phyloP scores from a whole-genome alignment of 2,329 filamentous ascomycete genomes.

The Trichoderma koningiopsis region DNA sequence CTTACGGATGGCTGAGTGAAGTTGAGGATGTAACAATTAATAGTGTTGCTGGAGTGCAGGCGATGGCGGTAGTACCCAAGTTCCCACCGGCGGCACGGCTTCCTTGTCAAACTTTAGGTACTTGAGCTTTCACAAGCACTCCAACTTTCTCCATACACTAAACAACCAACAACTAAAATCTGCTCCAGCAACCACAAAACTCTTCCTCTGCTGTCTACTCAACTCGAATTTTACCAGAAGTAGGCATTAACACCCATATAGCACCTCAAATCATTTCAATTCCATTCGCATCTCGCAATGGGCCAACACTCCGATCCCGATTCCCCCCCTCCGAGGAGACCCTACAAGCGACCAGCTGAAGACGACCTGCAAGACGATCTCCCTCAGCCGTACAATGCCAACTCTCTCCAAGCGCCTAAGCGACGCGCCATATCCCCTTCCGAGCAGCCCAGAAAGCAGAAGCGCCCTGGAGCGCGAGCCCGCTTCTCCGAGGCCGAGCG shows the following conservation, averaged over 20 bases:
- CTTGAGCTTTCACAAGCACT: not conserved
- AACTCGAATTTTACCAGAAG: not conserved
- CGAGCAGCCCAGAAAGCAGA: slow-evolving; percentile 63
- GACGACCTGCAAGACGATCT: slow-evolving; percentile 48
- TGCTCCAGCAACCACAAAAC: not conserved
- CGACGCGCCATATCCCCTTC: slow-evolving; percentile 59
- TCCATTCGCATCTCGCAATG: slow-evolving; percentile 18
- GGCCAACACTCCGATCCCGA: slow-evolving; percentile 23
- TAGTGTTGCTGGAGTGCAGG: not conserved
- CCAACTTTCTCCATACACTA: not conserved
- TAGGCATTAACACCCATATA: too few relatives aligned
- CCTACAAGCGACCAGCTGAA: slow-evolving; percentile 39
- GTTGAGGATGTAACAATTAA: not conserved
- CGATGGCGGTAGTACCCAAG: not conserved
- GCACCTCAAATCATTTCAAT: not conserved
- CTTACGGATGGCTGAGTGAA: too few relatives aligned
- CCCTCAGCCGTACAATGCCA: slow-evolving; percentile 63
- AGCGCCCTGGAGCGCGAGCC: slow-evolving; percentile 67
- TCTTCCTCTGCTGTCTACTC: not conserved
- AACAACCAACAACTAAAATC: not conserved
- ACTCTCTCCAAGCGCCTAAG: slow-evolving; percentile 59
- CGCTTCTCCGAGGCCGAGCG: slow-evolving; percentile 69
- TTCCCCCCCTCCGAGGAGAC: slow-evolving; percentile 24
- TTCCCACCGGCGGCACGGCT: too few relatives aligned
- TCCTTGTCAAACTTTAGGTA: slow-evolving; percentile 1